Evolutionary conservation across 768 basidiomycete species (phyloP), one percentile per base, ranked within the genome.

Genomic region (Postia placenta): DNA sequence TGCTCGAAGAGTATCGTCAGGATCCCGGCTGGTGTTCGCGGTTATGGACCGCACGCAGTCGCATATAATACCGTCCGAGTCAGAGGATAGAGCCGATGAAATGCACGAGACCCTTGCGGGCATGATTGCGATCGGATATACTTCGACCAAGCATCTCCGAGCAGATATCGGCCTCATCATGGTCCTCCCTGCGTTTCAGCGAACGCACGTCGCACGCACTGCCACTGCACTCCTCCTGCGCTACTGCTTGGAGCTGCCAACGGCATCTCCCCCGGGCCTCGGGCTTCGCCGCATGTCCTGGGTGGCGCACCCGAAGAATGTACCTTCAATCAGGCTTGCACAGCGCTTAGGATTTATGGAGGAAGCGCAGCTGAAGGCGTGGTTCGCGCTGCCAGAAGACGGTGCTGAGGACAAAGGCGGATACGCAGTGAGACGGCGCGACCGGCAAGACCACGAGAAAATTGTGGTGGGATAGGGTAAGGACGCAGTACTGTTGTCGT

Each of bases 271-370:
- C 4, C 53, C 54, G 7, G 72, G 71, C 5, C 55, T 73, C 2
- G 71, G 71, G 0, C 58, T 78, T 17, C 66, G 77, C 22, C 69
- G 73, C 20, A 72, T 76, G 17, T 66, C 65, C 51, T 80, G 74
- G 72, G 56, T 54, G 14, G 65, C 75, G 15, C 67, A 71, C 25
- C 49, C 60, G 2, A 20, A 52, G 36, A 78, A 80, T 48, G 17
- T 27, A 2, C 45, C 69, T 7, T 73, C 72, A 1, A 64, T 66
- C n/a, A 42, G 55, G 1, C 62, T 70, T 0, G 79, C 74, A 19
- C 55, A 64, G 56, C 59, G 71, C 33, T 65, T 80, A 65, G 75
- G 78, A 1, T 73, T 80, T 57, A 65, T 60, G 49, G 40, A 61
- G 6, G 80, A 80, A 53, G 72, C 71, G 0, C 39, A 64, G 3